Evolutionary conservation across 2,329 filamentous ascomycete species (phyloP).

Genomic region (Lanzia echinophila): DNA sequence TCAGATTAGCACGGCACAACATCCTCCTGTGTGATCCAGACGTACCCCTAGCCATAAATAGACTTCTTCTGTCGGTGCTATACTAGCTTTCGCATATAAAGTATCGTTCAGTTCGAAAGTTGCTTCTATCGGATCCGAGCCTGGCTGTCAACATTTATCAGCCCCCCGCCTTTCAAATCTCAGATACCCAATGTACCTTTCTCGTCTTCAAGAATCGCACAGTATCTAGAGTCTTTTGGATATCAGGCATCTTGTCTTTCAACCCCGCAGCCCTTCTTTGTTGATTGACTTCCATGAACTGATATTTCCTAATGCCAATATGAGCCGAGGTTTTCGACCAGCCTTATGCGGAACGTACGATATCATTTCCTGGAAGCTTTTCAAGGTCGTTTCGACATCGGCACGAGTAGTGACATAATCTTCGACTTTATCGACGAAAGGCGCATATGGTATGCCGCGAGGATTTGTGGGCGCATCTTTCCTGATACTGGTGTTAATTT

Average conservation of each 20-base stretch:
- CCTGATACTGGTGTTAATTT: conserved; percentile 24
- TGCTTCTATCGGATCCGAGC: conserved; percentile 69
- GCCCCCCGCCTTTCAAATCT: conserved; percentile 1
- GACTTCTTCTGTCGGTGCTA: conserved; percentile 81
- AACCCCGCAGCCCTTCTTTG: conserved; percentile 74
- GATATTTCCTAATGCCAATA: conserved; percentile 72
- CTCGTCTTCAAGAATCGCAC: conserved; percentile 76
- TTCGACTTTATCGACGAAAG: conserved; percentile 82
- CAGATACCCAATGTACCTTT: conserved; percentile 44
- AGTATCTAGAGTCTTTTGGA: conserved; percentile 89
- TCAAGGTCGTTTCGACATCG: conserved; percentile 74
- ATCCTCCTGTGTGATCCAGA: conserved; percentile 13
- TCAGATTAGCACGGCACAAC: conserved; percentile 12
- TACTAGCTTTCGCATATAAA: conserved; percentile 78
- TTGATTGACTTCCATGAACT: conserved; percentile 97
- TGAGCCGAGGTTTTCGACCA: background rate
- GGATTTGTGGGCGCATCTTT: conserved; percentile 58
- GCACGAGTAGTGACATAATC: conserved; percentile 75
- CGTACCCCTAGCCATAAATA: conserved; percentile 91
- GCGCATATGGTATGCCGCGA: conserved; percentile 74
- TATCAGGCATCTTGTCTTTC: conserved; percentile 94
- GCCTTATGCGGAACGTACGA: conserved; percentile 48
- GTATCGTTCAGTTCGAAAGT: conserved; percentile 97
- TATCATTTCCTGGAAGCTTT: conserved; percentile 89
- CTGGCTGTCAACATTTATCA: conserved; percentile 23